A percentile compares a stretch with the other conserved stretches of the same genome.
These are phyloP conservation scores for Huntiella abstrusa DNA, from an alignment of 2,329 filamentous ascomycete species.

Conservation along the genomic window DNA sequence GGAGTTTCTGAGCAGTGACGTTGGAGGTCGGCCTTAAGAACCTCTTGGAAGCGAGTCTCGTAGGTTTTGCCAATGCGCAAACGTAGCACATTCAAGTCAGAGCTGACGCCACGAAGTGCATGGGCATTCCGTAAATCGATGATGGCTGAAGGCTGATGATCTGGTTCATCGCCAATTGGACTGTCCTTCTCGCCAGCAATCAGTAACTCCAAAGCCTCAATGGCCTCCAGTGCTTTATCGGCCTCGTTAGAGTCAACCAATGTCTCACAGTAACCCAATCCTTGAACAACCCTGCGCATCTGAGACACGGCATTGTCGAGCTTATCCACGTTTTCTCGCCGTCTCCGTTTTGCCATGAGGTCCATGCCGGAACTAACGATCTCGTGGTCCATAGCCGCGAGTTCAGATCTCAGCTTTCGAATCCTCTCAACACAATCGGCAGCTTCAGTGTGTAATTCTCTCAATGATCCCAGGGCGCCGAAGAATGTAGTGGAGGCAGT, in stretches of 20 bases:
- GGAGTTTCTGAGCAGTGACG: constrained; percentile 62
- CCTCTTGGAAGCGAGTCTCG: constrained; percentile 59
- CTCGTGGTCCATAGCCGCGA: constrained; percentile 65
- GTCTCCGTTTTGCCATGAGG: constrained; percentile 63
- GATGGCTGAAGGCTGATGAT: constrained; percentile 34
- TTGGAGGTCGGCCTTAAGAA: constrained; percentile 61
- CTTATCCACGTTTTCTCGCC: constrained; percentile 68
- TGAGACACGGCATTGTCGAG: constrained; percentile 70
- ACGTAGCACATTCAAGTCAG: constrained; percentile 58
- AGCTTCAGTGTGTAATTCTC: constrained; percentile 80
- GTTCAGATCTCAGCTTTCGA: constrained; percentile 57
- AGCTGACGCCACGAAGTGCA: constrained; percentile 33
- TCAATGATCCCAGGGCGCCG: constrained; percentile 73
- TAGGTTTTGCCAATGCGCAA: constrained; percentile 73
- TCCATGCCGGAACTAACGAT: constrained; percentile 73
- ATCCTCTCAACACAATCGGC: constrained; percentile 81
- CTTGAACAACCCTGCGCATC: constrained; percentile 57
- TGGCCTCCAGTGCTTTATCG: constrained; percentile 57
- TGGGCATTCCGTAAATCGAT: constrained; percentile 5
- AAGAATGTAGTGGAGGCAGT: constrained; percentile 94
- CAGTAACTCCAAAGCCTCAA: constrained; percentile 61
- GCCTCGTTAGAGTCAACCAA: constrained; percentile 70
- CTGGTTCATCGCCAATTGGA: constrained; percentile 21
- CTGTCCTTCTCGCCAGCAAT: constrained; percentile 50
- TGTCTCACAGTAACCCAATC: constrained; percentile 57